phyloP scores from a whole-genome alignment of 73 alveolate genomes.

The Tetrahymena malaccensis region DNA sequence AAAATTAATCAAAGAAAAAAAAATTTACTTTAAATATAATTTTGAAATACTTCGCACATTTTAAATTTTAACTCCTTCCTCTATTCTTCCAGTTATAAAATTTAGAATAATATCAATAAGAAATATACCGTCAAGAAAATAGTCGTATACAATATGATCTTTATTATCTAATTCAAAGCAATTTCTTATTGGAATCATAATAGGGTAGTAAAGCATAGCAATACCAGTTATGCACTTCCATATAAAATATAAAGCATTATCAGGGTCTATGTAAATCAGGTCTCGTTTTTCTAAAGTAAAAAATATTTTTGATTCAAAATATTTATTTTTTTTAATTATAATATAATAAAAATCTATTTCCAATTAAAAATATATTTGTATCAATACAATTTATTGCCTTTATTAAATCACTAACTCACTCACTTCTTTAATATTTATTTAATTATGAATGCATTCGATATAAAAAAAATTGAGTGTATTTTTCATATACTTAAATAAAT shows the following conservation, averaged over 20 bases:
- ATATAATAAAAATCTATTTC: not conserved
- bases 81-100: not conserved
- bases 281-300: not conserved
- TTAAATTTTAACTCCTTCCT: not conserved
- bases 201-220: not conserved
- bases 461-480: no score
- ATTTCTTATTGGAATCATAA: not conserved
- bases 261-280: not conserved
- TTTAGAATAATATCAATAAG: not conserved
- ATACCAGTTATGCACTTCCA: not conserved
- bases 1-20: not conserved
- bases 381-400: no score
- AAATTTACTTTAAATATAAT: not conserved
- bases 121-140: not conserved
- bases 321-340: not conserved
- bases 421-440: no score
- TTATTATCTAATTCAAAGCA: not conserved
- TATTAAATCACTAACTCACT: no score
- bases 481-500: no score
- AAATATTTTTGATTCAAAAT: not conserved
- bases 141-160: not conserved
- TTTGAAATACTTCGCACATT: not conserved
- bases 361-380: no score
- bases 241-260: not conserved
- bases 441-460: no score